phyloP scores from a whole-genome alignment of 1,284 basidiomycete species.

The Omphalotus olearius region DNA sequence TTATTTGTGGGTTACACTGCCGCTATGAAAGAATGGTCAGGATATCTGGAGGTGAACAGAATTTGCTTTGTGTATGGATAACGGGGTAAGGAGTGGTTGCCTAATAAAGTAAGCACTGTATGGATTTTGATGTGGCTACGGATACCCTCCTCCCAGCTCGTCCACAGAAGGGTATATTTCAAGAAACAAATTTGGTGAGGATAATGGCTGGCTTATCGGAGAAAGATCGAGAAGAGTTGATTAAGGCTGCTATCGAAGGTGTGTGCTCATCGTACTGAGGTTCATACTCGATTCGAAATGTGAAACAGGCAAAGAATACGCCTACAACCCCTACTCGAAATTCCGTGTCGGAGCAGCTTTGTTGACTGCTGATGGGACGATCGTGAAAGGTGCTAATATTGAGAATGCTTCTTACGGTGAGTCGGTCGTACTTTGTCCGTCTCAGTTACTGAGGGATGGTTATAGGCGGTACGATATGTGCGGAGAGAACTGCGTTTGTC shows the following conservation, averaged over 20 bases:
- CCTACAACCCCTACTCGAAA: slow-evolving; percentile 61
- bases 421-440: neutral
- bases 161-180: too few species aligned
- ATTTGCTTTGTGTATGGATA: neutral
- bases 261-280: neutral
- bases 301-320: slow-evolving; percentile 40
- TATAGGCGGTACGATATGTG: slow-evolving; percentile 60
- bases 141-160: too few species aligned
- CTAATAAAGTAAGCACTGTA: too few species aligned
- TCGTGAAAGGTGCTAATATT: slow-evolving; percentile 66
- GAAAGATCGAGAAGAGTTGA: slow-evolving; percentile 32
- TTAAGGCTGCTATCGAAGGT: slow-evolving; percentile 41
- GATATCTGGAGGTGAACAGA: neutral
- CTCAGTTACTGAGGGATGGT: neutral
- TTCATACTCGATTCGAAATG: too few species aligned
- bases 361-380: slow-evolving; percentile 46
- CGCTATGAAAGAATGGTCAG: slow-evolving; percentile 1
- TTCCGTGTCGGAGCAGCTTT: slow-evolving; percentile 71
- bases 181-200: too few species aligned
- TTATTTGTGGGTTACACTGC: slow-evolving; percentile 11
- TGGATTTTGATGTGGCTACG: too few species aligned
- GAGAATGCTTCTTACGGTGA: slow-evolving; percentile 73
- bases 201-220: slow-evolving; percentile 20
- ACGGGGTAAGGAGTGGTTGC: neutral
- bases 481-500: slow-evolving; percentile 70